A percentile compares a stretch with the other conserved stretches of the same genome.
Conservation (phyloP, 352 stramenopile genomes). For the Phytophthora boehmeriae region DNA sequence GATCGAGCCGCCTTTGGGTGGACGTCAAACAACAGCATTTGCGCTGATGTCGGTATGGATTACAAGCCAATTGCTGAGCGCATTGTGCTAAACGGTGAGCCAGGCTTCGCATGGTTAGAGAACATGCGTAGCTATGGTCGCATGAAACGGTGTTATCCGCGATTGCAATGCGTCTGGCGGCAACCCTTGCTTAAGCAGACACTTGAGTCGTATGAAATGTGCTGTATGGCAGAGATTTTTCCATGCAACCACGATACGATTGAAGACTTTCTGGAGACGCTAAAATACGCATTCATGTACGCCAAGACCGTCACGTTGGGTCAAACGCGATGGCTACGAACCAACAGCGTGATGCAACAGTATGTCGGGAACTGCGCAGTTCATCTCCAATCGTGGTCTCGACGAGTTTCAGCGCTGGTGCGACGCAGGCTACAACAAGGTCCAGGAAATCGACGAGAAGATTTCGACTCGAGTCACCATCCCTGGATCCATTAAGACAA, state of each 20-base stretch:
- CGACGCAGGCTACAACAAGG: constrained; percentile 80
- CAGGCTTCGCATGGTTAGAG: constrained; percentile 94
- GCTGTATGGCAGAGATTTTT: constrained; percentile 95
- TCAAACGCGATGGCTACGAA: constrained; percentile 90
- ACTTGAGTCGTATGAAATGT: constrained; percentile 94
- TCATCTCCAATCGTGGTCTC: constrained; percentile 80
- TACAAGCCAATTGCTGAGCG: constrained; percentile 88
- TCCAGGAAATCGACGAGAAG: constrained; percentile 74
- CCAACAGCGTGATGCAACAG: constrained; percentile 92
- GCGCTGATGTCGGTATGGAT: constrained; percentile 92
- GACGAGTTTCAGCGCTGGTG: constrained; percentile 89
- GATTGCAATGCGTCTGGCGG: constrained; percentile 84
- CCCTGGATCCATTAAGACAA: constrained; percentile 93
- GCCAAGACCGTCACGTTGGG: constrained; percentile 95
- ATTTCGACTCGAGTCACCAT: constrained; percentile 82
- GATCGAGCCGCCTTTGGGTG: constrained; percentile 89
- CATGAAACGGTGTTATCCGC: constrained; percentile 88
- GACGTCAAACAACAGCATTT: constrained; percentile 96
- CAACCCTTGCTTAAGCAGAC: constrained; percentile 94
- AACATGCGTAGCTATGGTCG: constrained; percentile 93
- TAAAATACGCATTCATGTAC: constrained; percentile 91
- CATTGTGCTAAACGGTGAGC: constrained; percentile 90
- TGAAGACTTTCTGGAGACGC: constrained; percentile 90
- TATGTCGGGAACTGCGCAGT: constrained; percentile 94
- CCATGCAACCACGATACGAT: constrained; percentile 82